Conservation (phyloP, 1,139 yeast species). For the Kodamaea ohmeri region DNA sequence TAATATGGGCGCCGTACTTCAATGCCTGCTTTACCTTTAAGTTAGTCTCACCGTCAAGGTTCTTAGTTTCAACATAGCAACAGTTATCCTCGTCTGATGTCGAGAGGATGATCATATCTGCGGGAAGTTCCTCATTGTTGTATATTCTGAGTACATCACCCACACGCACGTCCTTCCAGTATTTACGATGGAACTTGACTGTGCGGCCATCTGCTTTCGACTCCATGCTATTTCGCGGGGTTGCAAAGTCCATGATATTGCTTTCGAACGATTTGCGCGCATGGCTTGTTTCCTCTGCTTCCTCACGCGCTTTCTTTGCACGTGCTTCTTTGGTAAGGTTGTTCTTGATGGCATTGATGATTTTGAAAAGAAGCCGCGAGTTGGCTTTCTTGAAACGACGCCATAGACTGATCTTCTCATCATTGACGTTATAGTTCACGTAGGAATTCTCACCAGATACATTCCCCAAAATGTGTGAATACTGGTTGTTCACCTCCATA, state of each 20-base stretch:
- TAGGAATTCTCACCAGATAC: conserved; percentile 21
- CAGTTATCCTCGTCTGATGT: conserved; percentile 54
- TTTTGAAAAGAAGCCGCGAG: conserved; percentile 29
- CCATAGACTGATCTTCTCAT: conserved; percentile 55
- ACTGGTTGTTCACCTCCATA: conserved; percentile 52
- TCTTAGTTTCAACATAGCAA: conserved; percentile 58
- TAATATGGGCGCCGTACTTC: conserved; percentile 38
- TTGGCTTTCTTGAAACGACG: conserved; percentile 56
- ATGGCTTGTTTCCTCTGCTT: conserved; percentile 15
- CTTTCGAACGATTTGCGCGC: conserved; percentile 38
- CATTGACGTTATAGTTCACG: conserved; percentile 43
- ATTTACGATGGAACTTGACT: conserved; percentile 33
- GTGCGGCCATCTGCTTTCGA: conserved; percentile 13
- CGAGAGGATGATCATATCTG: conserved; percentile 50
- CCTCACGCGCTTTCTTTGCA: conserved; percentile 27
- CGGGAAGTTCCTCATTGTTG: conserved; percentile 58
- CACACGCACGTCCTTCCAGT: conserved; percentile 55
- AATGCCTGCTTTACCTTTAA: conserved; percentile 52
- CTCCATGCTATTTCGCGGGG: conserved; percentile 11
- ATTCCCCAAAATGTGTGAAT: conserved; percentile 42
- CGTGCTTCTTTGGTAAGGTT: conserved; percentile 41
- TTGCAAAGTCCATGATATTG: conserved; percentile 16
- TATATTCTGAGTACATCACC: conserved; percentile 53
- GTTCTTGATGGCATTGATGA: conserved; percentile 29
- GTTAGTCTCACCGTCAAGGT: conserved; percentile 61